Evolutionary conservation across 768 basidiomycete genomes (phyloP).

Genomic region (Mycena metata): DNA sequence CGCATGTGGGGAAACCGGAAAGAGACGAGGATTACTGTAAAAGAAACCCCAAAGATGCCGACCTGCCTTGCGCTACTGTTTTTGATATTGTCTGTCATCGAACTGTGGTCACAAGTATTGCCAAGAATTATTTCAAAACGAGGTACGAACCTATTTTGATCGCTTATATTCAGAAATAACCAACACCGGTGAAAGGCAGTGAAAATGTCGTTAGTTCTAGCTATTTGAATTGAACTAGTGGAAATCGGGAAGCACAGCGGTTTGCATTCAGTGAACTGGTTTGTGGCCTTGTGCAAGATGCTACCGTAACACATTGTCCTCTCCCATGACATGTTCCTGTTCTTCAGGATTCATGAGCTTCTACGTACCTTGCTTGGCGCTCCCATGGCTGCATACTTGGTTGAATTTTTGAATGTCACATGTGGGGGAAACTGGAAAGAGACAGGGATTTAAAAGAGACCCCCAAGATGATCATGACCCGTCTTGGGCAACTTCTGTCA

Average conservation of each 20-base stretch:
- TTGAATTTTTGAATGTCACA: not conserved
- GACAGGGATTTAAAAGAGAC: too few relatives aligned
- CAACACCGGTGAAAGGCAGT: too few relatives aligned
- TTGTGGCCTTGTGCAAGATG: slow-evolving; percentile 10
- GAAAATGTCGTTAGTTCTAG: not conserved
- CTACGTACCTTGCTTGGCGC: slow-evolving; percentile 8
- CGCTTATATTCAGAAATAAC: too few relatives aligned
- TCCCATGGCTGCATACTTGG: not conserved
- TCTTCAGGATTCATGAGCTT: slow-evolving; percentile 2
- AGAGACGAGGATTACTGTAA: too few relatives aligned
- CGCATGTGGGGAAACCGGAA: not conserved
- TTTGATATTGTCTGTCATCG: not conserved
- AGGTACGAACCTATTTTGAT: slow-evolving; percentile 1
- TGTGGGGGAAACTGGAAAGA: not conserved
- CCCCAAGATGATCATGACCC: slow-evolving; percentile 3
- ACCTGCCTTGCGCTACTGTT: not conserved
- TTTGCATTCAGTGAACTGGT: too few relatives aligned
- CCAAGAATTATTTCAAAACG: slow-evolving; percentile 2
- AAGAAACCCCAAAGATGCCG: slow-evolving; percentile 5
- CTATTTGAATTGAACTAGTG: not conserved
- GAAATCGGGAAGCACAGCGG: not conserved
- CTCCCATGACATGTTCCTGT: slow-evolving; percentile 3
- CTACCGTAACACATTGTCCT: not conserved
- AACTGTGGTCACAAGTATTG: not conserved
- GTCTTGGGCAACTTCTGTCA: not conserved